A percentile compares a stretch with the other conserved stretches of the same genome.
Evolutionary conservation across 805 yeast genomes (phyloP).

Genomic region (Saccharomycopsis synnaedendra): DNA sequence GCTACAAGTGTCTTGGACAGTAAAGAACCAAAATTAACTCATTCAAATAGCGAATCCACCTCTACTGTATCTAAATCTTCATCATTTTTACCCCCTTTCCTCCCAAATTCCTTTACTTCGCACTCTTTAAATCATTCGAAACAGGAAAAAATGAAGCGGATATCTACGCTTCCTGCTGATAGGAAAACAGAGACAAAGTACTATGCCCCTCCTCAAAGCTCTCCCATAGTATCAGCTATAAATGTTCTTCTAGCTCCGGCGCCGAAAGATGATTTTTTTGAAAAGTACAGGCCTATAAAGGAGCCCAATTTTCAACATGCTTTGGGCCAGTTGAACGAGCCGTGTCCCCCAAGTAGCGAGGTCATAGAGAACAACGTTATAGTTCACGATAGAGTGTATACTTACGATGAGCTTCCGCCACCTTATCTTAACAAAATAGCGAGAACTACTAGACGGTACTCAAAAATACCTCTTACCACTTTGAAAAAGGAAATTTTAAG

Average conservation of each 20-base stretch:
- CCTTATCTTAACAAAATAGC: constrained; percentile 25
- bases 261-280: constrained; percentile 38
- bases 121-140: not conserved
- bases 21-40: too few relatives aligned
- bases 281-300: constrained; percentile 2
- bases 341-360: constrained; percentile 4
- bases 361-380: constrained; percentile 49
- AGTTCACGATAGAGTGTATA: constrained; percentile 72
- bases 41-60: too few relatives aligned
- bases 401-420: constrained; percentile 54
- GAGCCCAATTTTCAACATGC: constrained; percentile 2
- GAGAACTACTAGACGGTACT: not conserved
- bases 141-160: not conserved
- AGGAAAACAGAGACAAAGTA: not conserved
- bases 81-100: not conserved
- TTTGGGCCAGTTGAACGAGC: constrained; percentile 3
- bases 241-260: constrained; percentile 42
- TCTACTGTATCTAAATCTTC: too few relatives aligned
- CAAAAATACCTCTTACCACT: too few relatives aligned
- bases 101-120: not conserved
- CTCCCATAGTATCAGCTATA: constrained; percentile 41
- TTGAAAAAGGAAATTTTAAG: not conserved
- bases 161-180: not conserved
- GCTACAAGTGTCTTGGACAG: too few relatives aligned
- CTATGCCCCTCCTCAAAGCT: constrained; percentile 33